Base-by-base conservation (phyloP, 768 basidiomycete genomes). In the Lentinula edodes region DNA sequence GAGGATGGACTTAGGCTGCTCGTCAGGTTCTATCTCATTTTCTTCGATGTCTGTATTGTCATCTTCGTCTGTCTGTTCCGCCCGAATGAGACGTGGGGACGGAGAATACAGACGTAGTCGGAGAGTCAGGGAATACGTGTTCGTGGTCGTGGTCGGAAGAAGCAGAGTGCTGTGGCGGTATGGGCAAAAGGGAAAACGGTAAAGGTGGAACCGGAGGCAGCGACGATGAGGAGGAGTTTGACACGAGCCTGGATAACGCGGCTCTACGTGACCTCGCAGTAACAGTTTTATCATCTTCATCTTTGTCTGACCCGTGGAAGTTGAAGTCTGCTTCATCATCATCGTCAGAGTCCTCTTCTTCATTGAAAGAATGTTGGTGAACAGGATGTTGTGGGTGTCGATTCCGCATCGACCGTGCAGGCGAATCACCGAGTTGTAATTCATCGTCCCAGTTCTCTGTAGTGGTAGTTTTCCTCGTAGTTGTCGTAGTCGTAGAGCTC, bases 241-340 rank as follows among this genome's bases (percentile, higher is more conserved):
- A 57, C 53, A 36, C 68, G 65, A 74, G 73, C 20, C 67, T 68
- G 34, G 72, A 66, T 5, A 70, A 69, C 1, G 75, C 75, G 4
- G 75, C 70, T n/a, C 78, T 78, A 10, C 83, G 77, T 12, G 79
- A 77, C 35, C 82, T 81, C 2, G 86, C 85, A 1, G 89, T 91
- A 54, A 91, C 84, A 0, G 90, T 91, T 51, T 78, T 75, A 66
- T 91, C 90, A 58, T 90, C 89, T 66, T 90, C 87, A 61, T 77
- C 77, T 32, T 76, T 74, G 2, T 76, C 77, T n/a, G 73, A 79
- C 58, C 74, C 75, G 0, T 81, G 84, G 41, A 83, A 75, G 20
- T 78, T 85, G 20, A 18, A 6, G 6, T 79, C 82, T 23, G 23
- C 23, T 38, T 80, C 81, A 71, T 82, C 61, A 74, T 72, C n/a